Percentiles rank a stretch among this genome's conserved stretches.
Conservation (phyloP, 345 rosid genomes). For the Eucalyptus cloeziana region DNA sequence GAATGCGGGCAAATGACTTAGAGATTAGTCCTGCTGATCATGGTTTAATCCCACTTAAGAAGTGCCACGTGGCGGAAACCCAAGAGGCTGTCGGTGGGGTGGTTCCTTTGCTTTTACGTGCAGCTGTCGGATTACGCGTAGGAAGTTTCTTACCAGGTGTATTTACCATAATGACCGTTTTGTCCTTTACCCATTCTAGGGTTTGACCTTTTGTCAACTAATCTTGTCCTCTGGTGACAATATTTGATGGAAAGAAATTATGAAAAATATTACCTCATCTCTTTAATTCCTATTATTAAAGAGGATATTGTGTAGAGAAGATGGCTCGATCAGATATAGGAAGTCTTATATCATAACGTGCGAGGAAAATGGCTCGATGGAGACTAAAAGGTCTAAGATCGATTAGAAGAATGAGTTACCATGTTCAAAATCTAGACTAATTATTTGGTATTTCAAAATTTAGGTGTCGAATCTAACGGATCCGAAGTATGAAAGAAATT, state of each 20-base stretch:
- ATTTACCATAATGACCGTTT: background rate
- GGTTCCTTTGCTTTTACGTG: background rate
- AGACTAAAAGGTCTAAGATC: background rate
- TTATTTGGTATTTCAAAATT: background rate
- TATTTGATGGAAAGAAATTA: background rate
- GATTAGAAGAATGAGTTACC: background rate
- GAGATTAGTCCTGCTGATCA: background rate
- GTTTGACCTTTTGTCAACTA: background rate
- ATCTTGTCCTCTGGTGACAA: background rate
- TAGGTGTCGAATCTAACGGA: fast-evolving
- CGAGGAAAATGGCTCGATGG: background rate
- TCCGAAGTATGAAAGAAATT: fast-evolving
- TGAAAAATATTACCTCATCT: background rate
- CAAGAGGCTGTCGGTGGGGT: background rate
- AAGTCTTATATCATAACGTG: background rate
- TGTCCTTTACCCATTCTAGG: background rate
- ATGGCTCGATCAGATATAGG: background rate
- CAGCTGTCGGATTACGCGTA: background rate
- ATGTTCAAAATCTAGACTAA: background rate
- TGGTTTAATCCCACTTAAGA: background rate
- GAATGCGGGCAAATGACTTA: background rate
- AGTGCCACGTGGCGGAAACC: background rate
- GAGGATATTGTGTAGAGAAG: background rate
- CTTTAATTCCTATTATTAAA: background rate
- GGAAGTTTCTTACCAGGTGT: background rate